Evolutionary conservation across 2,329 filamentous ascomycete species (phyloP).

Genomic region (Botrytis squamosa): DNA sequence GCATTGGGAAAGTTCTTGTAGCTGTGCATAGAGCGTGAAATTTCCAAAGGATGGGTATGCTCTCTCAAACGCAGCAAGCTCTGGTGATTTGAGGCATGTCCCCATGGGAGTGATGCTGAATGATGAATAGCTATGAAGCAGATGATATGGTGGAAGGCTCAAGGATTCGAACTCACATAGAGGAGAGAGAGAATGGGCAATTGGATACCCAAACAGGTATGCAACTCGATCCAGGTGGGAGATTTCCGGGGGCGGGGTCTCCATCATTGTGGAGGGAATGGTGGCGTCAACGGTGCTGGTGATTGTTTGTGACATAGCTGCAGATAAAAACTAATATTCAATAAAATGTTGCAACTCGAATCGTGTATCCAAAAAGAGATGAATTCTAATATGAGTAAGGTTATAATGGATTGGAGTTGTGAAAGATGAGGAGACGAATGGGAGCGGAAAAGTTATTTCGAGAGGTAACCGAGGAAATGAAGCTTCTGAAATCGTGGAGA

Average conservation of each 20-base stretch:
- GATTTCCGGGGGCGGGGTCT: slow-evolving; percentile 27
- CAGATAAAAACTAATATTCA: neutral
- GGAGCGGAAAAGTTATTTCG: neutral
- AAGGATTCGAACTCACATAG: slow-evolving; percentile 15
- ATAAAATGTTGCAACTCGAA: slow-evolving; percentile 1
- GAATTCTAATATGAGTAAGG: neutral
- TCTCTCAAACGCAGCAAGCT: neutral
- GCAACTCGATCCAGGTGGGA: slow-evolving; percentile 30
- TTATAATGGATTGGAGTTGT: neutral
- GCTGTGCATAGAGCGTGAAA: neutral
- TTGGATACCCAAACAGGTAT: slow-evolving; percentile 58
- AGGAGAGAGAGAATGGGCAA: slow-evolving; percentile 52
- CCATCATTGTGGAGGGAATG: slow-evolving; percentile 20
- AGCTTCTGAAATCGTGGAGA: neutral
- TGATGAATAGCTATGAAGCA: neutral
- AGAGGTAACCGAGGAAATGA: slow-evolving; percentile 1
- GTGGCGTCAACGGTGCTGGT: slow-evolving; percentile 8
- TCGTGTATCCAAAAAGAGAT: neutral
- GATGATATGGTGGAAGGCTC: neutral
- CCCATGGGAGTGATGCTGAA: neutral
- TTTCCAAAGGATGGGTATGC: neutral
- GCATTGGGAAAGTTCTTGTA: neutral
- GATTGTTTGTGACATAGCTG: slow-evolving; percentile 22
- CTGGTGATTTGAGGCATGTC: neutral
- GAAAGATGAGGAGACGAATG: neutral